phyloP scores from a whole-genome alignment of 2,329 filamentous ascomycete species.

The Metarhizium anisopliae region DNA sequence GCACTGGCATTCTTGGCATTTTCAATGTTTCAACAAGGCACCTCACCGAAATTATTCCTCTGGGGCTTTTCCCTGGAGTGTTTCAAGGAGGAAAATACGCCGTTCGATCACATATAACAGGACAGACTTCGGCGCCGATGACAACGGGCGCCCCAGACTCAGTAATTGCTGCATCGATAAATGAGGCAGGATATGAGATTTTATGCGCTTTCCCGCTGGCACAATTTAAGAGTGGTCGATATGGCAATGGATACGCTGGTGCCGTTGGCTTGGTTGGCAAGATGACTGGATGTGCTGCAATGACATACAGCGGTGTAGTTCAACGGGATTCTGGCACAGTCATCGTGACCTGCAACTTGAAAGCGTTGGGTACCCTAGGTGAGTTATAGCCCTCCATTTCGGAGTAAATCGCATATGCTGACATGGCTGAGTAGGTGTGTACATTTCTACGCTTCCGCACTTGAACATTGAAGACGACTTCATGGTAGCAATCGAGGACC shows the following conservation, averaged over 20 bases:
- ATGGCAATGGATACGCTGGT: constrained; percentile 42
- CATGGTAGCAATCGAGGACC: constrained; percentile 65
- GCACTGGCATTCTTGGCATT: constrained; percentile 68
- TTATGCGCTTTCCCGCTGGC: constrained; percentile 63
- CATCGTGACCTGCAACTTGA: constrained; percentile 59
- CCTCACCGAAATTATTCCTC: constrained; percentile 59
- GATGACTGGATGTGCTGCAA: constrained; percentile 80
- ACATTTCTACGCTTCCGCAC: constrained; percentile 59
- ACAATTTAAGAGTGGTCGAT: constrained; percentile 37
- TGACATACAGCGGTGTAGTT: constrained; percentile 53
- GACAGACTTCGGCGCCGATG: constrained; percentile 48
- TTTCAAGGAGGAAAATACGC: constrained; percentile 52
- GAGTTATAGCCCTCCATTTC: constrained; percentile 16
- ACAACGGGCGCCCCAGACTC: constrained; percentile 32
- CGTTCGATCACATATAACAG: constrained; percentile 62
- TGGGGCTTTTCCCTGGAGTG: constrained; percentile 67
- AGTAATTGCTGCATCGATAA: constrained; percentile 55
- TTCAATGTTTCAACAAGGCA: constrained; percentile 68
- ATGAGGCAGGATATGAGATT: constrained; percentile 67
- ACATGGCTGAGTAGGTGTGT: constrained; percentile 45
- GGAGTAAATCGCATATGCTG: background rate
- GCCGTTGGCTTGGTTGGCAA: constrained; percentile 74
- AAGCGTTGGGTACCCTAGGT: constrained; percentile 71
- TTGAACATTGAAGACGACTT: constrained; percentile 56
- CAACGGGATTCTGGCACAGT: constrained; percentile 48